These are phyloP conservation scores for Tephrocybe sp. DNA, from an alignment of 768 basidiomycete species.

Conservation along the genomic window DNA sequence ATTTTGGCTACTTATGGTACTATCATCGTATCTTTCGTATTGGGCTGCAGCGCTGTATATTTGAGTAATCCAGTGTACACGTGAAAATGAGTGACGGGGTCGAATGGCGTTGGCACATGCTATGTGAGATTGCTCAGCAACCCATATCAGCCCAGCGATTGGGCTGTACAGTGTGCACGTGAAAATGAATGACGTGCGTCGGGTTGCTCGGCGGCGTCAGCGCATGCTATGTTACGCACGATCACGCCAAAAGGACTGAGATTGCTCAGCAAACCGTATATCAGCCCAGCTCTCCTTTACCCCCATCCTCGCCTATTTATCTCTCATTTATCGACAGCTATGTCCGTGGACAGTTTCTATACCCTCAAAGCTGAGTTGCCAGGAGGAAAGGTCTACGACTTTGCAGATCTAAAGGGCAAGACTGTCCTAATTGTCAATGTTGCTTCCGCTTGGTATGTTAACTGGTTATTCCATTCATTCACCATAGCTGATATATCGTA, in stretches of 20 bases:
- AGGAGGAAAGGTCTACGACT: constrained; percentile 51
- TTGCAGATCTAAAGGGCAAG: constrained; percentile 71
- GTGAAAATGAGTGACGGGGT: too few relatives aligned
- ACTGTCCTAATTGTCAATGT: constrained; percentile 77
- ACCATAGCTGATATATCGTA: constrained; percentile 21
- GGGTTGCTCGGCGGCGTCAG: neutral
- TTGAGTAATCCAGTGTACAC: too few relatives aligned
- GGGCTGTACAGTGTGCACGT: constrained; percentile 10
- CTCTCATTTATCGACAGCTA: constrained; percentile 12
- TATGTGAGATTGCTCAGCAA: too few relatives aligned
- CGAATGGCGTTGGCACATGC: too few relatives aligned
- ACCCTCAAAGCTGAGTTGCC: constrained; percentile 66
- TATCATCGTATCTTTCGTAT: too few relatives aligned
- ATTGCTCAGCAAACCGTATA: constrained; percentile 29
- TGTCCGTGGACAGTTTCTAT: constrained; percentile 55
- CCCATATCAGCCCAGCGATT: too few relatives aligned
- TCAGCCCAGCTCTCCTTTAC: constrained; percentile 1
- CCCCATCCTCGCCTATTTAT: neutral
- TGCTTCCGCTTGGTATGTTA: constrained; percentile 67
- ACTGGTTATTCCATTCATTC: neutral
- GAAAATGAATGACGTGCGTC: constrained; percentile 3
- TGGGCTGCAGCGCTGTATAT: too few relatives aligned
- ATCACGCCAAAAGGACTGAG: constrained; percentile 23
- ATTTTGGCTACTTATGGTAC: too few relatives aligned
- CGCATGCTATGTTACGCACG: constrained; percentile 14